Evolutionary conservation across 2,329 filamentous ascomycete species (phyloP), one percentile per base, ranked within the genome.

Genomic region (Trichophyton rubrum): DNA sequence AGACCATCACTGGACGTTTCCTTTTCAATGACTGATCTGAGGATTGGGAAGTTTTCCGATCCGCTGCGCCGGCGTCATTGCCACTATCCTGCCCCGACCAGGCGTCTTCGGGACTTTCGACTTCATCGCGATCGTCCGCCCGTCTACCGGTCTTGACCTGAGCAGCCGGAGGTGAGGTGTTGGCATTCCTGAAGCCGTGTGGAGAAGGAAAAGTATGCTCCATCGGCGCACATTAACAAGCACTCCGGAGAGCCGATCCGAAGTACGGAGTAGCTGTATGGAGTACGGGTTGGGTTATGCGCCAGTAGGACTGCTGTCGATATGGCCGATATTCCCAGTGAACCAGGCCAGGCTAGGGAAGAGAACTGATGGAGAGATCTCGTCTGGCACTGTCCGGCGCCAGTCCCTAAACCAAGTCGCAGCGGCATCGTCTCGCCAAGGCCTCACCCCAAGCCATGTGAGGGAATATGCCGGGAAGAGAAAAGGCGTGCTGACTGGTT

Each of bases 41-140:
- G 20, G 56, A 57, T 35, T 55, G 57, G 24, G 62, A 56, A 15
- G 17, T 56, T 24, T 62, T 59, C 45, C 61, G 60, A 30, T 66
- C 75, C 60, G 66, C 67, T 61, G 71, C 70, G 66, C 70, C 70
- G 67, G 71, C 71, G 17, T 69, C 73, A 15, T 68, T 71, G 27
- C 56, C 63, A 43, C 66, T 67, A 33, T 75, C 73, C 11, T 74
- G 73, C 58, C 66, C 72, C 62, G 72, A 77, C 67, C 75, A 78
- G 47, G 67, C 70, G 38, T 71, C 71, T 30, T 70, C 68, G 5
- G 64, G 60, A 43, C 66, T 66, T n/a, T 64, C 66, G 17, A 40
- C 24, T 53, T 65, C 64, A 40, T 62, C 60, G 24, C 58, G 60
- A 53, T 63, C 61, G 45, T 59, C 59, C n/a, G 47, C 47, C 4